A percentile compares a stretch with the other conserved stretches of the same genome.
Conservation (phyloP, 805 yeast species). For the Ogataea wickerhamii region DNA sequence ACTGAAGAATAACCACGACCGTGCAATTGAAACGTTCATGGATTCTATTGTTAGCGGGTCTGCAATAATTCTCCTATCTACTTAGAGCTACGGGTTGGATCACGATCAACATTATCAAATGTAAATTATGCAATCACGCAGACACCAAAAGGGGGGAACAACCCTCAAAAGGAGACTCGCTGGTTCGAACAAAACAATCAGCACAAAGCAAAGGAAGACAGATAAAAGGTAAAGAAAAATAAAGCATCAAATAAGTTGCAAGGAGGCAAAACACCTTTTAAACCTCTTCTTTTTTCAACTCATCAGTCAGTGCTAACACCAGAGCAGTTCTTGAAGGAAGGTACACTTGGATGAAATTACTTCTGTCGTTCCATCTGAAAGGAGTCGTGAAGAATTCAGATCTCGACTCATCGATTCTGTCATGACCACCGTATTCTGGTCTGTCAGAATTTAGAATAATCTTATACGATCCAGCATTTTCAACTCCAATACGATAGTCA, state of each 20-base stretch:
- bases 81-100: not conserved
- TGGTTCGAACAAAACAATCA: not conserved
- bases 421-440: constrained; percentile 75
- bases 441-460: constrained; percentile 75
- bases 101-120: too few relatives aligned
- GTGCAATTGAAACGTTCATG: constrained; percentile 23
- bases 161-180: too few relatives aligned
- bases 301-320: constrained; percentile 47
- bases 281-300: constrained; percentile 17
- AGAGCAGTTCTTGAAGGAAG: constrained; percentile 76
- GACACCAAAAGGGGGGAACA: too few relatives aligned
- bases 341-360: constrained; percentile 71
- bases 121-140: too few relatives aligned
- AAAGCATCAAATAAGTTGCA: not conserved
- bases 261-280: not conserved
- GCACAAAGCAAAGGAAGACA: constrained; percentile 1
- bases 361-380: constrained; percentile 75
- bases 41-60: constrained; percentile 18
- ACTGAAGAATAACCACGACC: constrained; percentile 17
- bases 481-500: constrained; percentile 90
- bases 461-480: constrained; percentile 69
- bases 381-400: constrained; percentile 66
- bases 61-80: not conserved
- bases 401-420: constrained; percentile 54
- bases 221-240: constrained; percentile 1